Conservation (phyloP, 768 basidiomycete species). For the Mrakia gelida region DNA sequence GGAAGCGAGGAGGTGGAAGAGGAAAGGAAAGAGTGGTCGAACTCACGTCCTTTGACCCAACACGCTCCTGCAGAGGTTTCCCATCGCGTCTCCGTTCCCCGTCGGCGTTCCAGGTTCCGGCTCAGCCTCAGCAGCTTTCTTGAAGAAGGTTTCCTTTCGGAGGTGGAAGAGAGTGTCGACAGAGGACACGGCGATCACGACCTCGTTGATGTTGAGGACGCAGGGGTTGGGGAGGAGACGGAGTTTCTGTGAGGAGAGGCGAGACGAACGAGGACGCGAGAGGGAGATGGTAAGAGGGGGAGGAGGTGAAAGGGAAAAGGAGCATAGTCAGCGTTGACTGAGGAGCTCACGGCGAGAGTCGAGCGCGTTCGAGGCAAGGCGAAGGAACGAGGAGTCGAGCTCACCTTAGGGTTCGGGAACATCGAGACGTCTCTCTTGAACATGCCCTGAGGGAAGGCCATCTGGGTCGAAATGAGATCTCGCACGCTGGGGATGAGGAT, state of each 20-base stretch:
- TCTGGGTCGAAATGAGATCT: slow-evolving; percentile 73
- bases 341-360: too few relatives aligned
- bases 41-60: slow-evolving; percentile 79
- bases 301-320: too few relatives aligned
- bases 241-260: slow-evolving; percentile 56
- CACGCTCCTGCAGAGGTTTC: slow-evolving; percentile 69
- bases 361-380: slow-evolving; percentile 40
- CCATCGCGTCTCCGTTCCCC: slow-evolving; percentile 61
- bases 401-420: background rate
- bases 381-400: slow-evolving; percentile 30
- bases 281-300: too few relatives aligned
- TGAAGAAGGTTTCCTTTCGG: slow-evolving; percentile 72
- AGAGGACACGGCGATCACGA: slow-evolving; percentile 73
- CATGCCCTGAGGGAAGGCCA: slow-evolving; percentile 73
- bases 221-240: slow-evolving; percentile 80
- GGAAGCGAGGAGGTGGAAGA: too few relatives aligned
- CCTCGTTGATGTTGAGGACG: slow-evolving; percentile 75
- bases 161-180: slow-evolving; percentile 87
- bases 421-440: slow-evolving; percentile 40
- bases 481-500: slow-evolving; percentile 75
- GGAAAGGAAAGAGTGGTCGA: background rate
- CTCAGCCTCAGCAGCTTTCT: slow-evolving; percentile 59
- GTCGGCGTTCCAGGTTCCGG: slow-evolving; percentile 44
- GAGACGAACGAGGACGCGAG: background rate
- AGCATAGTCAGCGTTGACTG: background rate